A percentile compares a stretch with the other conserved stretches of the same genome.
Conservation (phyloP, 495 filamentous ascomycete species). For the Neurospora sp. region DNA sequence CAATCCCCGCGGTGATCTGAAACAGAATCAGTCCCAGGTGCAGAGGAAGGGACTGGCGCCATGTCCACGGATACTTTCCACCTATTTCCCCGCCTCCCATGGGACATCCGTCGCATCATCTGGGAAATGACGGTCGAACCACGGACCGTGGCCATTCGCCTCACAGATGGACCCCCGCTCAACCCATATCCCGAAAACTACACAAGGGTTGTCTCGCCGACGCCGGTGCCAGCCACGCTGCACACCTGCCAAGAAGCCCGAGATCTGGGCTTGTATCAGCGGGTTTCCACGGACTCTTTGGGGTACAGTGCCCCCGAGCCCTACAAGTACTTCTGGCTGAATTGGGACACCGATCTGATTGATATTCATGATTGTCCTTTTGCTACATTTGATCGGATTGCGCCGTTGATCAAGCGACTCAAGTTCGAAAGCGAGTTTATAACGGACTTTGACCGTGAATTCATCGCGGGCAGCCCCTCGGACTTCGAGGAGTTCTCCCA, state of each 20-base stretch:
- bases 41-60: too few species aligned
- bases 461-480: too few species aligned
- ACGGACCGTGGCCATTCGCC: background rate
- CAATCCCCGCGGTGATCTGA: too few species aligned
- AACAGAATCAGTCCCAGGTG: too few species aligned
- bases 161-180: background rate
- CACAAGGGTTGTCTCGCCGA: constrained; percentile 5
- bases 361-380: background rate
- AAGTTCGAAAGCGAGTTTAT: background rate
- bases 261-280: background rate
- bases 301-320: background rate
- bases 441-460: background rate
- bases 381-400: background rate
- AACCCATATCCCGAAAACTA: background rate
- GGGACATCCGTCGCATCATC: background rate
- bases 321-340: background rate
- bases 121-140: background rate
- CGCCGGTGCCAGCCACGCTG: constrained; percentile 13
- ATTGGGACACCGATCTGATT: background rate
- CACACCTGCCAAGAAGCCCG: constrained; percentile 17
- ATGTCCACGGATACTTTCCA: background rate
- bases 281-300: background rate
- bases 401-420: background rate
- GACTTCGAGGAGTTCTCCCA: background rate
- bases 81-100: background rate